Evolutionary conservation across 495 filamentous ascomycete species (phyloP).

Genomic region (Tuber calosporum): DNA sequence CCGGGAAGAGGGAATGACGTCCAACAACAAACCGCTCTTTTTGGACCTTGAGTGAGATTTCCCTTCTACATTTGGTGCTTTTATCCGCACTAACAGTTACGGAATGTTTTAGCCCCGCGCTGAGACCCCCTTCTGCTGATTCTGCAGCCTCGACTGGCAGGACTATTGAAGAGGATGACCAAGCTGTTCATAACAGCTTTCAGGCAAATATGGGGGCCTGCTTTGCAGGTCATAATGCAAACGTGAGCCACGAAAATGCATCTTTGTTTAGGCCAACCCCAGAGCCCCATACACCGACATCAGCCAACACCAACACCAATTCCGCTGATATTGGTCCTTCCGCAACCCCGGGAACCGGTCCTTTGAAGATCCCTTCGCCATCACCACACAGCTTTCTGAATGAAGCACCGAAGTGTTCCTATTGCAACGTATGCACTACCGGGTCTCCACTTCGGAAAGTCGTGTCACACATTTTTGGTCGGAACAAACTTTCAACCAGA

Average conservation of each 20-base stretch:
- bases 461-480: slow-evolving; percentile 79
- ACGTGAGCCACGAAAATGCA: not conserved
- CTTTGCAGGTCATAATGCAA: slow-evolving; percentile 19
- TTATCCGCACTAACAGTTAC: slow-evolving; percentile 23
- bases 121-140: slow-evolving; percentile 32
- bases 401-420: slow-evolving; percentile 38
- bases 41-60: slow-evolving; percentile 34
- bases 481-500: slow-evolving; percentile 71
- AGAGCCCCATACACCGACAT: slow-evolving; percentile 20
- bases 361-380: slow-evolving; percentile 5
- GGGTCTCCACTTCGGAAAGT: slow-evolving; percentile 57
- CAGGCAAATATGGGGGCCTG: slow-evolving; percentile 7
- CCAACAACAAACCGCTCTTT: slow-evolving; percentile 4
- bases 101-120: slow-evolving; percentile 18
- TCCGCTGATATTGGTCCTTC: slow-evolving; percentile 22
- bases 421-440: slow-evolving; percentile 47
- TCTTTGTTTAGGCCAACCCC: slow-evolving; percentile 32
- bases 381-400: slow-evolving; percentile 33
- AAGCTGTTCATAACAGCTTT: not conserved
- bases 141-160: slow-evolving; percentile 28
- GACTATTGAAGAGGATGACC: slow-evolving; percentile 26
- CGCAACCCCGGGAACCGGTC: slow-evolving; percentile 6
- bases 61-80: slow-evolving; percentile 5
- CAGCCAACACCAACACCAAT: not conserved
- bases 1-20: slow-evolving; percentile 1